Percentiles rank a stretch among this genome's conserved stretches.
phyloP scores from a whole-genome alignment of 1,284 basidiomycete species.

The Neolentinus lepideus region DNA sequence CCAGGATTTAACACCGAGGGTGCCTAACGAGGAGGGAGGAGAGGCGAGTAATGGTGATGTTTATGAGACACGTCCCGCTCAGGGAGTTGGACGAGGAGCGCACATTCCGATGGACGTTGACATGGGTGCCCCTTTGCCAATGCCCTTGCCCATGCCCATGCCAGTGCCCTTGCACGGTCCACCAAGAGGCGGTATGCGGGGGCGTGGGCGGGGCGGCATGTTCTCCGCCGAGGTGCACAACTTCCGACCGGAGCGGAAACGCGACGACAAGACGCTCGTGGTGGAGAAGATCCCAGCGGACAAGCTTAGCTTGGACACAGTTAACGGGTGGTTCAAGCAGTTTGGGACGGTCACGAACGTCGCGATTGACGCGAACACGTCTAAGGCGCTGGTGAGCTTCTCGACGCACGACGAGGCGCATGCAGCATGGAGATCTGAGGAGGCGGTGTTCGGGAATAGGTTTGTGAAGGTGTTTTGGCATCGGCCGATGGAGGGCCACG shows the following conservation, averaged over 20 bases:
- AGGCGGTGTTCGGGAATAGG: conserved; percentile 89
- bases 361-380: conserved; percentile 70
- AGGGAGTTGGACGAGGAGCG: conserved; percentile 5
- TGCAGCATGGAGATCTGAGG: conserved; percentile 86
- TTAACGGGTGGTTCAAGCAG: conserved; percentile 87
- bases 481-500: conserved; percentile 83
- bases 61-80: not conserved
- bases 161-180: not conserved
- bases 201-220: conserved; percentile 9
- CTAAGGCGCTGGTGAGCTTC: conserved; percentile 86
- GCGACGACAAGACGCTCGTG: conserved; percentile 81
- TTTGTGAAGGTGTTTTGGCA: conserved; percentile 97
- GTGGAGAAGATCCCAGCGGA: conserved; percentile 92
- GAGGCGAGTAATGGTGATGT: conserved; percentile 2
- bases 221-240: conserved; percentile 1
- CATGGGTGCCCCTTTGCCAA: not conserved
- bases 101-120: conserved; percentile 4
- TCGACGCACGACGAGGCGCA: conserved; percentile 81
- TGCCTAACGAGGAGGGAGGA: conserved; percentile 21
- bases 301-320: conserved; percentile 68
- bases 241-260: conserved; percentile 43
- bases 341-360: conserved; percentile 94
- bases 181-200: not conserved
- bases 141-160: not conserved
- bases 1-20: conserved; percentile 66